Evolutionary conservation across 768 basidiomycete species (phyloP), one percentile per base, ranked within the genome.

Genomic region (Amanita brunnescens): DNA sequence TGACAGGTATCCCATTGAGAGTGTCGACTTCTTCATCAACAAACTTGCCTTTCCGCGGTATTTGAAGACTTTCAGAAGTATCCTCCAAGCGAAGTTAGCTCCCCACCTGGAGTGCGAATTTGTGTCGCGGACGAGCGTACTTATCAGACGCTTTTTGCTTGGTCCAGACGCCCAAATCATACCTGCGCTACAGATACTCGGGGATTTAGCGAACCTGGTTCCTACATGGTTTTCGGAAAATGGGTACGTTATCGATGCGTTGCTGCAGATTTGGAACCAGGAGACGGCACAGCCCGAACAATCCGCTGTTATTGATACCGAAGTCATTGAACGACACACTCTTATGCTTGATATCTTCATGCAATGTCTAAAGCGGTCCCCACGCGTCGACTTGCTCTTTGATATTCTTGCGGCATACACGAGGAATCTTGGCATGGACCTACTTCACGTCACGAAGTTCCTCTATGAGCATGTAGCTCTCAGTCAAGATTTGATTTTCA

Each of bases 341-440:
- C 66, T 90, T 43, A 75, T 92, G 58, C 67, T 91, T 35, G 75
- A 80, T 5, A 81, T 97, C 54, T 92, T 98, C 67, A 80, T 83
- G 56, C 78, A 79, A 48, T 79, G 80, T 0, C 71, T 91, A 41
- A 72, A 82, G 56, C 75, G 79, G 48, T 75, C 78, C n/a, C 80
- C 83, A 38, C 85, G 91, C 40, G 78, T 96, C 42, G 90, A 95
- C 59, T 70, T 99, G 6, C 69, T 98, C 8, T 96, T 96, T 64
- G 91, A 94, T 51, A 71, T 96, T 33, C 81, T 90, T 43, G 80
- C 82, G 9, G 69, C 92, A 42, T 97, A 85, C 68, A 82, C 85
- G 21, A 83, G 85, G 56, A 78, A 83, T 54, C 76, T 89, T 8
- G 83, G 88, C 4, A 80, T 93, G 64, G 94, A 98, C 62, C 71